Evolutionary conservation across 306 rosid genomes (phyloP).

Genomic region (Hippophae rhamnoides): DNA sequence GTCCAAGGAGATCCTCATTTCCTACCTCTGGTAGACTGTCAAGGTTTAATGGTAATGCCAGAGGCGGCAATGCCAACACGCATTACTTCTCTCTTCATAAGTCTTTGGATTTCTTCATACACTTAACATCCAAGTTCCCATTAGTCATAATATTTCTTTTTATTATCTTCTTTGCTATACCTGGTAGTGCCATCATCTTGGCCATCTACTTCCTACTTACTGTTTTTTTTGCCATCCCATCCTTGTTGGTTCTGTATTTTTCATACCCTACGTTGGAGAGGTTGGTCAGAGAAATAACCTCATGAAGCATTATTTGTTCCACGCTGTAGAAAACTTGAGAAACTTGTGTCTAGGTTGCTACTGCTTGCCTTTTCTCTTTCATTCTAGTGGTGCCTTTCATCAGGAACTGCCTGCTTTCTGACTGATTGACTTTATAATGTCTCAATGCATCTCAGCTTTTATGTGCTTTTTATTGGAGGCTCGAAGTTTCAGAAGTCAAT

Average conservation of each 20-base stretch:
- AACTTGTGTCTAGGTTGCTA: neutral
- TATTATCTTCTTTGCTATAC: constrained; percentile 53
- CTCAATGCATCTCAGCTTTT: no score
- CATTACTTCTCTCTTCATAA: constrained; percentile 42
- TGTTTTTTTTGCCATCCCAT: constrained; percentile 74
- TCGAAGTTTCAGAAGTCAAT: constrained; percentile 16
- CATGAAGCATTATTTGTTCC: constrained; percentile 31
- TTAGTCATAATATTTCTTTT: constrained; percentile 56
- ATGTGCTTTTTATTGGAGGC: no score
- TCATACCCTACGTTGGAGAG: constrained; percentile 62
- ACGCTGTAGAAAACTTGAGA: constrained; percentile 10
- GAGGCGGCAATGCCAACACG: constrained; percentile 26
- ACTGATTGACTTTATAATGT: no score
- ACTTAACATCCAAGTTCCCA: constrained; percentile 73
- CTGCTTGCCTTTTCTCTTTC: neutral
- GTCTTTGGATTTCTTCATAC: constrained; percentile 67
- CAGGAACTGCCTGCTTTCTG: neutral
- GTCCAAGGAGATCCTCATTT: constrained; percentile 39
- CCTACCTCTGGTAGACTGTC: constrained; percentile 25
- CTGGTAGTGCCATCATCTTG: constrained; percentile 61
- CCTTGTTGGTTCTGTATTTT: constrained; percentile 62
- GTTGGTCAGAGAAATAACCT: constrained; percentile 62
- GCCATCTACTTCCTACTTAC: constrained; percentile 67
- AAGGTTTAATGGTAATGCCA: constrained; percentile 26
- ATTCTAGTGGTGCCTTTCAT: neutral